Evolutionary conservation across 257 asterid genomes (phyloP).

Genomic region (Plantago elongata): DNA sequence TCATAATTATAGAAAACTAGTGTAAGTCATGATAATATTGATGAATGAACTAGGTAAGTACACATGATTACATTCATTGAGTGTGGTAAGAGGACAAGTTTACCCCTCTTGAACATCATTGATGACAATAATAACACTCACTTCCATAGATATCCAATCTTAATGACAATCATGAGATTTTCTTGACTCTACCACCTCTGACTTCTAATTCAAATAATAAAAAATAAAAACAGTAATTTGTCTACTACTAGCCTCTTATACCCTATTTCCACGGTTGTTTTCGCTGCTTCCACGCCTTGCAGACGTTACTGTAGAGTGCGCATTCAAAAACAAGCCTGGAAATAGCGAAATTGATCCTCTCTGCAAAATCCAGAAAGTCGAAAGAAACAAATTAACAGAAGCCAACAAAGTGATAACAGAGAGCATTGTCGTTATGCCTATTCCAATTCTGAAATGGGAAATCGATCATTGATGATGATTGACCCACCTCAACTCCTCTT

Average conservation of each 20-base stretch:
- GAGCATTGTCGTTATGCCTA: background rate
- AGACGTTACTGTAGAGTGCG: slow-evolving; percentile 6
- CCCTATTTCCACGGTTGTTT: slow-evolving; percentile 69
- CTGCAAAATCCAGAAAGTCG: slow-evolving; percentile 7
- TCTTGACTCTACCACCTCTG: slow-evolving; percentile 36
- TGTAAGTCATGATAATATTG: too few relatives aligned
- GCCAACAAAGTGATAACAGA: slow-evolving; percentile 15
- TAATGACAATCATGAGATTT: slow-evolving; percentile 71
- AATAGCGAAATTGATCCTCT: slow-evolving; percentile 29
- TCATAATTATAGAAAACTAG: too few relatives aligned
- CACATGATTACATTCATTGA: slow-evolving; percentile 21
- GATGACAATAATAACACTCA: slow-evolving; percentile 5
- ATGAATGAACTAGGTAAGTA: background rate
- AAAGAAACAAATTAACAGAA: slow-evolving; percentile 14
- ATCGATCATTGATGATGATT: too few relatives aligned
- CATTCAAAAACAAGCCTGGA: slow-evolving; percentile 59
- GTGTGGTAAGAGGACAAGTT: slow-evolving; percentile 6
- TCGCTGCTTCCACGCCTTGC: slow-evolving; percentile 38
- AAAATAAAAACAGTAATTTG: background rate
- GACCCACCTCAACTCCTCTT: too few relatives aligned
- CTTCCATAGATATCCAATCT: slow-evolving; percentile 27
- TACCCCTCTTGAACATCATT: slow-evolving; percentile 2
- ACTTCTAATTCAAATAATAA: slow-evolving; percentile 6
- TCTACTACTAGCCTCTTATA: background rate
- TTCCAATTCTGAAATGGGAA: too few relatives aligned